phyloP scores from a whole-genome alignment of 1,284 basidiomycete genomes.

The Ceratobasidium sp. region DNA sequence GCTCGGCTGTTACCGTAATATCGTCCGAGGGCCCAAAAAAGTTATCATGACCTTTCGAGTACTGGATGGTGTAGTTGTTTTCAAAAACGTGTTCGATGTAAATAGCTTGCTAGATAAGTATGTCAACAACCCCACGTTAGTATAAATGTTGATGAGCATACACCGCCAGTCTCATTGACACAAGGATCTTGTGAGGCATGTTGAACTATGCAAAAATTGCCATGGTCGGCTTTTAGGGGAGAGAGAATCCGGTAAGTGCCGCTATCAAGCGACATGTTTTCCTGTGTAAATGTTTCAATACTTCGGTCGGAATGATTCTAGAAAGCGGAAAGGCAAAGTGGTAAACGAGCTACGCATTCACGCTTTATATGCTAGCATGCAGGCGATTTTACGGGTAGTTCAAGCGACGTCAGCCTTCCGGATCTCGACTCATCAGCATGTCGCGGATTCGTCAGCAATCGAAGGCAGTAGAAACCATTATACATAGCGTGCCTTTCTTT shows the following conservation, averaged over 20 bases:
- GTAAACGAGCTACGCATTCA: too few species aligned
- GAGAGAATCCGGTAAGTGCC: constrained; percentile 13
- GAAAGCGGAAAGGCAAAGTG: too few species aligned
- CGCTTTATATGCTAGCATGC: too few species aligned
- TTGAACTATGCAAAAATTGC: not conserved
- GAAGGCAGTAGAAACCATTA: too few species aligned
- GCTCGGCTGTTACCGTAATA: not conserved
- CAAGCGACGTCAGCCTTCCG: too few species aligned
- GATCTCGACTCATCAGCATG: too few species aligned
- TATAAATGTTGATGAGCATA: not conserved
- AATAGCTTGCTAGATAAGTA: not conserved
- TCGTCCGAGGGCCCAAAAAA: not conserved
- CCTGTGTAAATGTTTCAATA: too few species aligned
- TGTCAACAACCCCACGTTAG: not conserved
- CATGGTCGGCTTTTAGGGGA: not conserved
- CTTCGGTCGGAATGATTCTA: too few species aligned
- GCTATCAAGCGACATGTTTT: constrained; percentile 7
- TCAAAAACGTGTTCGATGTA: not conserved
- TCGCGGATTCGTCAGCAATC: too few species aligned
- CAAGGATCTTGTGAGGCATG: not conserved
- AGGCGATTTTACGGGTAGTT: too few species aligned
- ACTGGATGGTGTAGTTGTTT: constrained; percentile 2
- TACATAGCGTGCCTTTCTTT: too few species aligned
- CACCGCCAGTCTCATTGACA: not conserved
- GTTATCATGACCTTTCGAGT: not conserved